These are phyloP conservation scores for Xenosphaeropsis pyriputrescens DNA, from an alignment of 2,329 filamentous ascomycete genomes.

Conservation along the genomic window DNA sequence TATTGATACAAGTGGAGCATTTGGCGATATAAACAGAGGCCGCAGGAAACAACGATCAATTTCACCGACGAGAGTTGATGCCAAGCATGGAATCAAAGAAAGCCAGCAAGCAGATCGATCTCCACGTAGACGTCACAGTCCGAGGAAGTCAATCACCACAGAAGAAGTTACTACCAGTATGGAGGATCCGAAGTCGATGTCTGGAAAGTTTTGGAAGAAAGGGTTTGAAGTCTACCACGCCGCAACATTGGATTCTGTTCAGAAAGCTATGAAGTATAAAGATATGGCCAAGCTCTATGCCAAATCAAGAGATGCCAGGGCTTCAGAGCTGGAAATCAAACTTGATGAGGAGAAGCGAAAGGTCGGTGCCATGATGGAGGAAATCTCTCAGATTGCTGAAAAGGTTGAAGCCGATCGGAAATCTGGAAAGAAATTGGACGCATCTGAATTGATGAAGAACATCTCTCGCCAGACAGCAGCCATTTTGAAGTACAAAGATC, in stretches of 20 bases:
- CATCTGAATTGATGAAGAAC: conserved; percentile 33
- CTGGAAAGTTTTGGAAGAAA: conserved; percentile 67
- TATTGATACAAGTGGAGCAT: no score
- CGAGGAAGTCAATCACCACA: no score
- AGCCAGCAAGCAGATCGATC: no score
- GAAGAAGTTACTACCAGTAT: conserved; percentile 44
- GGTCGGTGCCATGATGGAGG: conserved; percentile 47
- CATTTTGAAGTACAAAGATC: conserved; percentile 39
- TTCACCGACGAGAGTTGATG: no score
- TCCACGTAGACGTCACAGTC: no score
- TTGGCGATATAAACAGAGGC: no score
- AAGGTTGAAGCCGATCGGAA: conserved; percentile 29
- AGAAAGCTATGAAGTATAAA: conserved; percentile 67
- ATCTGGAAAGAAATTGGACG: conserved; percentile 26
- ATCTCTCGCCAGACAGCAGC: conserved; percentile 42
- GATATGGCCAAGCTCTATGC: conserved; percentile 67
- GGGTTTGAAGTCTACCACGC: conserved; percentile 62
- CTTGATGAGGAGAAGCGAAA: conserved; percentile 55
- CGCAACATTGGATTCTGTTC: conserved; percentile 59
- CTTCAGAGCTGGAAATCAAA: conserved; percentile 47
- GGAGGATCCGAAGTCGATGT: conserved; percentile 60
- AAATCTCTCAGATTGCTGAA: conserved; percentile 42
- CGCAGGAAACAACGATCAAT: no score
- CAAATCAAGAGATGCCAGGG: conserved; percentile 61
- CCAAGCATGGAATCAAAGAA: no score